Evolutionary conservation across 148 eudicot genomes (phyloP), one percentile per base, ranked within the genome.

Genomic region (Drosera capensis): DNA sequence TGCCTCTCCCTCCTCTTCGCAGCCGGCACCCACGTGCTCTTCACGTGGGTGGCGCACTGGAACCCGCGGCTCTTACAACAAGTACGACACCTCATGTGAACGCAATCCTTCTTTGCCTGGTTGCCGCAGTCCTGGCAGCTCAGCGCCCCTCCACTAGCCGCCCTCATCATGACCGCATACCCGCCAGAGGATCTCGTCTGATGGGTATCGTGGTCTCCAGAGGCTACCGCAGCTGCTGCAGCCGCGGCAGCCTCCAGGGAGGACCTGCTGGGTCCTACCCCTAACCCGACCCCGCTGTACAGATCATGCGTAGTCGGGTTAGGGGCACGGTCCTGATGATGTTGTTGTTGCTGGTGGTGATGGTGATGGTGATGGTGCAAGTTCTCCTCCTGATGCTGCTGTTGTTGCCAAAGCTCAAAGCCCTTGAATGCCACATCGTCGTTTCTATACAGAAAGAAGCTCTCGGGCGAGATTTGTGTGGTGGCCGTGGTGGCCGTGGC

Each of bases 41-140:
- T 78, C 23, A 78, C 63, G 53, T 78, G 85, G 14, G 85, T 78
- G 20, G 62, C 64, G 49, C 85, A 78, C 20, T 73, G 52, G 40
- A 70, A 73, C 45, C 85, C 85, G 46, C 85, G 59, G 50, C 77
- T 73, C 64, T 67, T 70, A 14, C 85, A 78, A 25, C 85, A 78
- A 42, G 85, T 67, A 55, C 85, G 64, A 55, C 85, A 78, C 40
- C 85, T 70, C 80, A 67, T 67, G 35, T 78, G 74, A 0, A 42
- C 3, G 16, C 85, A 78, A 26, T 73, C 85, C 36, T 70, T 78
- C 66, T 78, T 78, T 0, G 85, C 85, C 46, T 78, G 84, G 22
- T 77, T 77, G 11, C 84, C 84, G 40, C 84, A 77, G 25, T 77
- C 84, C 15, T 73, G 79, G 25, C 85, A 78, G 51, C 72, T 73